Evolutionary conservation across 768 basidiomycete species (phyloP).

Genomic region (Termitomyces sp.): DNA sequence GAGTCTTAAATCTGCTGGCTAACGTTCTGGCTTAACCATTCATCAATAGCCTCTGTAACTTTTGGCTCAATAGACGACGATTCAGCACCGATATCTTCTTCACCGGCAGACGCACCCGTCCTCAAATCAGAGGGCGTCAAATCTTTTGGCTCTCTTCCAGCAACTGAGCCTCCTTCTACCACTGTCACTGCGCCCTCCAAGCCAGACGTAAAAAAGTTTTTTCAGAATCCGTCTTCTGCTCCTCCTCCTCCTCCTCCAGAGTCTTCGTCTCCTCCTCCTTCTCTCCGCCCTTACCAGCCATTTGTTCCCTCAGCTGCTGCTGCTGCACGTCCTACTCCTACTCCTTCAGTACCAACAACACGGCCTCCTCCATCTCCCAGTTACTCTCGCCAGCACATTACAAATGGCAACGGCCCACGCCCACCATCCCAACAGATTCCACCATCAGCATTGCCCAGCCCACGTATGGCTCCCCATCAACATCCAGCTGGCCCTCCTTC

Average conservation of each 20-base stretch:
- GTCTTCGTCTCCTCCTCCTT: constrained; percentile 35
- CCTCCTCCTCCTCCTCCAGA: constrained; percentile 39
- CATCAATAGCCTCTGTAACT: constrained; percentile 60
- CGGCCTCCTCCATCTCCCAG: constrained; percentile 62
- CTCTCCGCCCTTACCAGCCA: constrained; percentile 33
- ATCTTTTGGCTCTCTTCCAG: constrained; percentile 77
- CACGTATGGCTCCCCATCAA: constrained; percentile 58
- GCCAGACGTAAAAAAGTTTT: constrained; percentile 54
- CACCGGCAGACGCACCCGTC: constrained; percentile 63
- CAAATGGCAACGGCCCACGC: constrained; percentile 55
- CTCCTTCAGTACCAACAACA: too few species aligned
- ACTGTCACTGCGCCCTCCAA: constrained; percentile 30
- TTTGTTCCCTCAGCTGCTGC: constrained; percentile 41
- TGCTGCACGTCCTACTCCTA: constrained; percentile 40
- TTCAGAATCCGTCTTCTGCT: constrained; percentile 41
- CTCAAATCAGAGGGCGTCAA: constrained; percentile 71
- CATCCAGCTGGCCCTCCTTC: constrained; percentile 43
- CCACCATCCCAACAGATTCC: constrained; percentile 40
- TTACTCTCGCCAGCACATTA: constrained; percentile 48
- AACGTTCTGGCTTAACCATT: constrained; percentile 11
- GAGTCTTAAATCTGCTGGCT: constrained; percentile 11
- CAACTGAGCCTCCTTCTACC: constrained; percentile 71
- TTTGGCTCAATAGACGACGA: constrained; percentile 91
- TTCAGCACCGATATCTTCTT: constrained; percentile 72
- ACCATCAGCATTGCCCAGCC: constrained; percentile 53